phyloP scores from a whole-genome alignment of 2,329 filamentous ascomycete genomes.

The Zymoseptoria pseudotritici region DNA sequence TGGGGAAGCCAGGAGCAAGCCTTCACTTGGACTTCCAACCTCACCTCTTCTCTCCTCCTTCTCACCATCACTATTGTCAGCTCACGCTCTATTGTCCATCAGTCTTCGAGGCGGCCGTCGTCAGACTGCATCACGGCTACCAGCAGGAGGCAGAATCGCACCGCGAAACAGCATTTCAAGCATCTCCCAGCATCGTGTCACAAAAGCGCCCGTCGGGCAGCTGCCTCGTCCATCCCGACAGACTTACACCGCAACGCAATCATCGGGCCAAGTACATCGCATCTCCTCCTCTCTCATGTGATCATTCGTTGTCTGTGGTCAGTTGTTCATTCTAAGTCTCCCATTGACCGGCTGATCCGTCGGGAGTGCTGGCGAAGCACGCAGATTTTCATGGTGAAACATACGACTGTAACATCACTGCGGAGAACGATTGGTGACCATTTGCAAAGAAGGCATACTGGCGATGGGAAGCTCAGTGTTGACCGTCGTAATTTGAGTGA shows the following conservation, averaged over 20 bases:
- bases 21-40: not conserved
- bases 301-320: not conserved
- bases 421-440: no score
- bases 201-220: not conserved
- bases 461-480: no score
- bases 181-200: not conserved
- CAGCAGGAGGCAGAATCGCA: not conserved
- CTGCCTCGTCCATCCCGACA: not conserved
- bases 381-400: no score
- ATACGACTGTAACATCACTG: no score
- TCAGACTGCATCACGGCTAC: not conserved
- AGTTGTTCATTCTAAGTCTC: not conserved
- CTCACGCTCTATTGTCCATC: not conserved
- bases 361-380: no score
- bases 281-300: not conserved
- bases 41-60: not conserved
- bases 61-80: not conserved
- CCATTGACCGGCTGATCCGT: not conserved
- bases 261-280: not conserved
- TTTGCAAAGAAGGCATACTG: no score
- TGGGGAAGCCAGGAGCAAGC: not conserved
- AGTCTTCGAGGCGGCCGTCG: not conserved
- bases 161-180: not conserved
- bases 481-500: no score
- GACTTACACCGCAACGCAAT: not conserved